Percentiles rank a stretch among this genome's conserved stretches.
These are phyloP conservation scores for Melaleuca quinquenervia DNA, from an alignment of 345 rosid genomes.

Conservation along the genomic window DNA sequence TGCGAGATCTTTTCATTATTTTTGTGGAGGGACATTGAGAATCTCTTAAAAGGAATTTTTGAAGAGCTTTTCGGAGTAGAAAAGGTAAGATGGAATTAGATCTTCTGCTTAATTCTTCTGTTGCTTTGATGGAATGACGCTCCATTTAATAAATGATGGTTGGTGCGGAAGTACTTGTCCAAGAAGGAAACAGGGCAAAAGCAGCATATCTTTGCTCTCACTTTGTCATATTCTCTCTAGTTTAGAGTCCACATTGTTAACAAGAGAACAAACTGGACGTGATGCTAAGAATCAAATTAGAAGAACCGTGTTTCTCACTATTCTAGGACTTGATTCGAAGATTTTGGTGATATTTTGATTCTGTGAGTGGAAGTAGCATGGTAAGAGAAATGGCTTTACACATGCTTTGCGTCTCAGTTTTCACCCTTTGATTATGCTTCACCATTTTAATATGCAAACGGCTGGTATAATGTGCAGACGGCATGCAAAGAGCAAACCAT, in stretches of 20 bases:
- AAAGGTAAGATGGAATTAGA: neutral
- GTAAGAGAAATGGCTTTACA: neutral
- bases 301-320: neutral
- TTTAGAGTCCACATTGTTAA: neutral
- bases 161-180: neutral
- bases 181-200: neutral
- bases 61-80: neutral
- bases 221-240: neutral
- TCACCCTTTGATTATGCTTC: neutral
- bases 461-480: neutral
- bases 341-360: neutral
- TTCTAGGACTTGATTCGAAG: neutral
- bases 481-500: neutral
- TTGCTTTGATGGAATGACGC: neutral
- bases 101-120: neutral
- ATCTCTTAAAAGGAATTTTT: neutral
- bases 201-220: neutral
- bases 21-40: neutral
- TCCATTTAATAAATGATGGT: neutral
- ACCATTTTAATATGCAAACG: neutral
- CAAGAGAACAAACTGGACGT: neutral
- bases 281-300: neutral
- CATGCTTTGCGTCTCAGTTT: neutral
- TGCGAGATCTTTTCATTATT: neutral
- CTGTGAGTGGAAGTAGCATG: neutral